A percentile compares a stretch with the other conserved stretches of the same genome.
Evolutionary conservation across 176 grass and related monocot species (phyloP).

Genomic region (Avena sativa): DNA sequence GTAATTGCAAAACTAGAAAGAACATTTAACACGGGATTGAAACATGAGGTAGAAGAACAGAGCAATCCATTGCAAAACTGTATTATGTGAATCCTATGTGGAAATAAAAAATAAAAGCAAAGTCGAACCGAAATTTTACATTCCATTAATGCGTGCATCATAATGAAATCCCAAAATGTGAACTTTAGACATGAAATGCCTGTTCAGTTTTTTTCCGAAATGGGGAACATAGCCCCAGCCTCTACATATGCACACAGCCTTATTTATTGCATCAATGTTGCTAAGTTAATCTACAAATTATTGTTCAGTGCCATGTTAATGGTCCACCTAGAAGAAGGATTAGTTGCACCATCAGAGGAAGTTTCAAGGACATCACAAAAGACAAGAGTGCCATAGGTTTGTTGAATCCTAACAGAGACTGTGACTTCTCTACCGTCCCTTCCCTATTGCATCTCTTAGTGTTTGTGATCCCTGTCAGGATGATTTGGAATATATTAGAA

Average conservation of each 20-base stretch:
- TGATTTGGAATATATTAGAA: neutral
- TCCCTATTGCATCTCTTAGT: neutral
- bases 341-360: constrained; percentile 8
- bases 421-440: constrained; percentile 9
- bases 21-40: too few species aligned
- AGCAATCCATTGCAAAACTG: too few species aligned
- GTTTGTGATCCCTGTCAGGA: neutral
- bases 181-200: neutral
- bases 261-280: too few species aligned
- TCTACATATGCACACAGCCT: too few species aligned
- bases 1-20: too few species aligned
- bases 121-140: neutral
- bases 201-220: too few species aligned
- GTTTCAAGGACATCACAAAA: neutral
- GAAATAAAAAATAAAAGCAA: too few species aligned
- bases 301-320: constrained; percentile 25
- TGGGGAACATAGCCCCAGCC: too few species aligned
- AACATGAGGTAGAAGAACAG: too few species aligned
- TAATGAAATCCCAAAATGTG: neutral
- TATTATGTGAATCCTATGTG: too few species aligned
- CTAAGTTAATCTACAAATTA: neutral
- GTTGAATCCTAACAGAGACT: constrained; percentile 5
- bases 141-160: neutral
- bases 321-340: neutral
- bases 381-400: constrained; percentile 13